phyloP scores from a whole-genome alignment of 2,329 filamentous ascomycete genomes.

The Diatrype stigma region DNA sequence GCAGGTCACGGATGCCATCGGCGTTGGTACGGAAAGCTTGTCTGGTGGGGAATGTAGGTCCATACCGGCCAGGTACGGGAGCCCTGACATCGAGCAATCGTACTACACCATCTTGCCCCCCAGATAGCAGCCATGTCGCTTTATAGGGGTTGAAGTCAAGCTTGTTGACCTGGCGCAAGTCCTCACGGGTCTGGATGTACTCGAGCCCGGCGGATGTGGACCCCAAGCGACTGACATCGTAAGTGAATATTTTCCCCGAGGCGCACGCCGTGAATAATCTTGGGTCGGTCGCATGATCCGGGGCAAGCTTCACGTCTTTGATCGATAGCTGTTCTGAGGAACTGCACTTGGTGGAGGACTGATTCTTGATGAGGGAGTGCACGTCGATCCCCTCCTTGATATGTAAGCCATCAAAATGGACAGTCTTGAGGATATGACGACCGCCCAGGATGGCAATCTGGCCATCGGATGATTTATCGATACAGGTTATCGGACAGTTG shows the following conservation, averaged over 20 bases:
- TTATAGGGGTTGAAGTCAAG: conserved; percentile 60
- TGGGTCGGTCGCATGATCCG: conserved; percentile 39
- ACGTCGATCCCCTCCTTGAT: conserved; percentile 56
- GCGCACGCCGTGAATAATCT: conserved; percentile 60
- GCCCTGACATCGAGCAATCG: conserved; percentile 56
- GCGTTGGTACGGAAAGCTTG: conserved; percentile 47
- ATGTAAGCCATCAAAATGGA: conserved; percentile 49
- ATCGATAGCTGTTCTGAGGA: conserved; percentile 59
- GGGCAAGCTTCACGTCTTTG: conserved; percentile 56
- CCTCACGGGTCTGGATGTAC: conserved; percentile 55
- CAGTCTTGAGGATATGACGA: conserved; percentile 57
- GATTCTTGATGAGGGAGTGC: conserved; percentile 50
- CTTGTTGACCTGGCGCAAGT: conserved; percentile 60
- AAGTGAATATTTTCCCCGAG: conserved; percentile 61
- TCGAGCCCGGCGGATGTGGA: conserved; percentile 43
- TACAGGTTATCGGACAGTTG: conserved; percentile 52
- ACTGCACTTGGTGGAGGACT: conserved; percentile 40
- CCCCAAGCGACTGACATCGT: conserved; percentile 52
- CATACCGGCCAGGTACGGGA: conserved; percentile 43
- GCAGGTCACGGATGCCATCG: conserved; percentile 58
- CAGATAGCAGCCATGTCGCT: conserved; percentile 54
- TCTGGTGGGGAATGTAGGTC: conserved; percentile 46
- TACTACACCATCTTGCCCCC: conserved; percentile 60
- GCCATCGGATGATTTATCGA: conserved; percentile 56
- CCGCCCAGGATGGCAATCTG: conserved; percentile 54